Evolutionary conservation across 2,329 filamentous ascomycete genomes (phyloP), one percentile per base, ranked within the genome.

Genomic region (Dactylonectria macrodidyma): DNA sequence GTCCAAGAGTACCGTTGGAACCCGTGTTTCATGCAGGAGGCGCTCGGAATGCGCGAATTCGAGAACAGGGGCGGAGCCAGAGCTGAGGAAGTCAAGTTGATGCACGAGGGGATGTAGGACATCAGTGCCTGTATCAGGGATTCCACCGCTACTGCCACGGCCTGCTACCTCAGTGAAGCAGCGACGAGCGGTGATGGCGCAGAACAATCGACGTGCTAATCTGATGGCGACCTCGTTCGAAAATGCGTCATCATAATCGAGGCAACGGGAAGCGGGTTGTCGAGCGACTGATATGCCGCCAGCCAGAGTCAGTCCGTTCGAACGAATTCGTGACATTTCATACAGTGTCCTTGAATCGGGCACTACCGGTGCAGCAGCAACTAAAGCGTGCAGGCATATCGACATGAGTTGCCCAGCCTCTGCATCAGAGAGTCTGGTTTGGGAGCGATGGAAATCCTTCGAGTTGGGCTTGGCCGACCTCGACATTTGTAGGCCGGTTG

Each of bases 181-280:
- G n/a, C 84, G 82, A 3, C 87, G 83, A 1, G 86, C 84, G 1
- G 84, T 82, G 12, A 92, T 86, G 6, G 88, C 89, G 36, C 87
- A 82, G 67, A 91, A 88, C 0, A 92, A 69, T 57, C 90, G 83
- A 34, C 86, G 83, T 3, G 89, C 90, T 54, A 92, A 78, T 56
- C 89, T 84, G 58, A 91, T 73, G 8, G 88, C 88, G 44, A 90
- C 78, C n/a, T 87, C 87, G 71, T 91, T 85, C 0, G 88, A 88
- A 65, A 92, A 91, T 1, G 84, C 84, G 72, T 92, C 90, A 68
- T 92, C 88, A 65, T 90, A 91, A 62, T 88, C 84, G 6, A 91
- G 81, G 69, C 87, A 90, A 22, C 89, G 79, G 10, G 83, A 78
- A 5, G 83, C 72, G 5, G 85, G 83, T 68, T 88, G 86, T 5